A percentile compares a stretch with the other conserved stretches of the same genome.
Evolutionary conservation across 2,329 filamentous ascomycete species (phyloP).

Genomic region (Exophiala viscosa): DNA sequence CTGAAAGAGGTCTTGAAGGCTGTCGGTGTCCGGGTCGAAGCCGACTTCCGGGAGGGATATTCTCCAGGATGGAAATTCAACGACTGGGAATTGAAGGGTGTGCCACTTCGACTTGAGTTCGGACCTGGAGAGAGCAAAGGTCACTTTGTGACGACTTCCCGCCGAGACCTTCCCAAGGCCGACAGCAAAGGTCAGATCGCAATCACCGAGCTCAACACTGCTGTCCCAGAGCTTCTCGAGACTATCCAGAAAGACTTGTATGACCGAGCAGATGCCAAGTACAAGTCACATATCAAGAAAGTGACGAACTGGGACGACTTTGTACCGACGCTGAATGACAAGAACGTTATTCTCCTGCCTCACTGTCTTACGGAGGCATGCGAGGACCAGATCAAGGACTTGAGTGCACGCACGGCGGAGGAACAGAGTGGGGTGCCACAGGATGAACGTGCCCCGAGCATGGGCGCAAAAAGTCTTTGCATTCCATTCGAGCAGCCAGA

Average conservation of each 20-base stretch:
- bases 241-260: conserved; percentile 84
- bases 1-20: conserved; percentile 67
- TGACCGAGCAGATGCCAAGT: conserved; percentile 70
- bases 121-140: conserved; percentile 91
- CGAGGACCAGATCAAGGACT: conserved; percentile 91
- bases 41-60: conserved; percentile 84
- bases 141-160: conserved; percentile 76
- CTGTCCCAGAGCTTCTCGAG: conserved; percentile 77
- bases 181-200: conserved; percentile 64
- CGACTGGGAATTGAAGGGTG: conserved; percentile 95
- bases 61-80: conserved; percentile 97
- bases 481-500: conserved; percentile 84
- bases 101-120: conserved; percentile 90
- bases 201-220: conserved; percentile 67
- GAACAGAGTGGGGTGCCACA: conserved; percentile 62
- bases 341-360: conserved; percentile 90
- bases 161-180: conserved; percentile 69
- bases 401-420: conserved; percentile 70
- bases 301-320: conserved; percentile 89
- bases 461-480: conserved; percentile 73
- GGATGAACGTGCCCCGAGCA: conserved; percentile 69
- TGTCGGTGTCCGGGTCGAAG: conserved; percentile 71
- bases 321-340: conserved; percentile 79
- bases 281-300: conserved; percentile 73
- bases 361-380: conserved; percentile 81